Conservation (phyloP, 345 rosid genomes). For the Citrus reticulata region DNA sequence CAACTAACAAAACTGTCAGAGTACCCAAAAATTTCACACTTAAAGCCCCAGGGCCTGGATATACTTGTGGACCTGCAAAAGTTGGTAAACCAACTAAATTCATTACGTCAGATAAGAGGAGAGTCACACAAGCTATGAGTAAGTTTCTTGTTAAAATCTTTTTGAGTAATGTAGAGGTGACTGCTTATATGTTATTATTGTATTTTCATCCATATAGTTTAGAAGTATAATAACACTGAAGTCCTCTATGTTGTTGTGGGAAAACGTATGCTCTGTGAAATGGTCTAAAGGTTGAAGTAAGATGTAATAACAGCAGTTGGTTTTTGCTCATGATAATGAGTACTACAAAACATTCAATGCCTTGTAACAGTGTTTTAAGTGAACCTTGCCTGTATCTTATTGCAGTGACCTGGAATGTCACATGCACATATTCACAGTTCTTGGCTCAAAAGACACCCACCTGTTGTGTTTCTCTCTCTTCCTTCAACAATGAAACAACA, state of each 20-base stretch:
- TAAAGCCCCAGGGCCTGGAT: constrained; percentile 89
- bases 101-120: constrained; percentile 57
- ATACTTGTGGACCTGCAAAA: constrained; percentile 83
- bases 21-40: constrained; percentile 81
- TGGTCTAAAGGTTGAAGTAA: background rate
- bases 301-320: background rate
- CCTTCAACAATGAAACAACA: constrained; percentile 74
- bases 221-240: background rate
- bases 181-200: background rate
- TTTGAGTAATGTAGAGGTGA: background rate
- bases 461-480: constrained; percentile 90
- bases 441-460: constrained; percentile 80
- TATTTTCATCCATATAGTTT: background rate
- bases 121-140: constrained; percentile 90
- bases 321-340: background rate
- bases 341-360: background rate
- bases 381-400: constrained; percentile 6
- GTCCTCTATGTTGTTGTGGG: background rate
- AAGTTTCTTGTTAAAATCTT: constrained; percentile 35
- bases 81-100: constrained; percentile 66
- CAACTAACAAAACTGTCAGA: constrained; percentile 68
- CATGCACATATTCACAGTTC: constrained; percentile 91
- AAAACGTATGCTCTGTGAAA: background rate
- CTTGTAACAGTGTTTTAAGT: background rate
- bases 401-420: constrained; percentile 98